phyloP scores from a whole-genome alignment of 2,329 filamentous ascomycete species.

The Aspergillus piperis region DNA sequence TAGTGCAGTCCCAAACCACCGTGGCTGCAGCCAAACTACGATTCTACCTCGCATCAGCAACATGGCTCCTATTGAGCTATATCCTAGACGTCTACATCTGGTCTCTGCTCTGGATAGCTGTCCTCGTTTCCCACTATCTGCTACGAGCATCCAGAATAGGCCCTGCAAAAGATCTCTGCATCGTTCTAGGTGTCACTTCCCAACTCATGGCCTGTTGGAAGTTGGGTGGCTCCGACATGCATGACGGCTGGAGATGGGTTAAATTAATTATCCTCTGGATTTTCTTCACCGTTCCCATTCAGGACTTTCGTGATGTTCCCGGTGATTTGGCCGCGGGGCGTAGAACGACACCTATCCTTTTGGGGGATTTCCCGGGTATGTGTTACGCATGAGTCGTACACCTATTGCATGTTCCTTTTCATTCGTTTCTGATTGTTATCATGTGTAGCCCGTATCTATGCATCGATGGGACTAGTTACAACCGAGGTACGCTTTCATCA shows the following conservation, averaged over 20 bases:
- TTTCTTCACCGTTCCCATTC: neutral
- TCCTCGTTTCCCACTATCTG: neutral
- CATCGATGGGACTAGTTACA: no score
- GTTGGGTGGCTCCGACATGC: neutral
- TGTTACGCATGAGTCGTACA: neutral
- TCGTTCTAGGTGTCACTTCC: neutral
- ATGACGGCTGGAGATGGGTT: neutral
- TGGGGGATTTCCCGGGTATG: neutral
- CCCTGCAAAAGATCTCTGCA: neutral
- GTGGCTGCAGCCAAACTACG: neutral
- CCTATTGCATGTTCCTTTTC: no score
- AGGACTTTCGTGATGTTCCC: neutral
- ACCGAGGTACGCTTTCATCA: no score
- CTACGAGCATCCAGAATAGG: neutral
- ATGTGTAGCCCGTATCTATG: neutral
- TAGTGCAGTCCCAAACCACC: neutral
- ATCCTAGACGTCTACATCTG: neutral
- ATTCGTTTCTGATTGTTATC: neutral
- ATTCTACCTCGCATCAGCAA: neutral
- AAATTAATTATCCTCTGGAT: neutral
- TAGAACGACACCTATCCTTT: neutral
- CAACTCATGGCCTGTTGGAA: slow-evolving; percentile 3
- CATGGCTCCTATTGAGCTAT: neutral
- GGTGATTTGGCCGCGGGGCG: neutral
- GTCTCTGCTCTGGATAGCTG: neutral